These are phyloP conservation scores for Tripterygium wilfordii DNA, from an alignment of 177 flowering plant species.

Conservation along the genomic window DNA sequence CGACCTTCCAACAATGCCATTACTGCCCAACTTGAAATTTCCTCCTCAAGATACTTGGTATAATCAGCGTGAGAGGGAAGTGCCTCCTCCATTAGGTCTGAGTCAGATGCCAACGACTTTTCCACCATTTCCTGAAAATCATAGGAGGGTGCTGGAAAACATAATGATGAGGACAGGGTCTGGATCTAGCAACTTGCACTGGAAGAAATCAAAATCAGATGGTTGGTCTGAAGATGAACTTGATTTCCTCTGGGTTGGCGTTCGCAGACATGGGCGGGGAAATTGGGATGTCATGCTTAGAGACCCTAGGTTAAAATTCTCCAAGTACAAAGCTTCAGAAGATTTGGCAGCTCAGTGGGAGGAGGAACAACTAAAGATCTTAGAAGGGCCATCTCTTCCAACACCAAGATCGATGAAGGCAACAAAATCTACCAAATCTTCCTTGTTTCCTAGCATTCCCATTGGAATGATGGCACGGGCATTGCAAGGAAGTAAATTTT, in stretches of 20 bases:
- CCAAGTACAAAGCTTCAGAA: slow-evolving; percentile 53
- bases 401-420: slow-evolving; percentile 28
- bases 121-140: slow-evolving; percentile 75
- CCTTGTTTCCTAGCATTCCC: slow-evolving; percentile 56
- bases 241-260: slow-evolving; percentile 96
- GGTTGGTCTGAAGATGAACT: slow-evolving; percentile 98
- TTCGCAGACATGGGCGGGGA: slow-evolving; percentile 90
- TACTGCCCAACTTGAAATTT: slow-evolving; percentile 60
- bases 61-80: slow-evolving; percentile 46
- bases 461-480: slow-evolving; percentile 93
- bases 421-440: slow-evolving; percentile 32
- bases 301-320: slow-evolving; percentile 80
- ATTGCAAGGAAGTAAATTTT: slow-evolving; percentile 51
- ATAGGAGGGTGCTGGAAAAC: slow-evolving; percentile 86
- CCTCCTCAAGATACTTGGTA: slow-evolving; percentile 35
- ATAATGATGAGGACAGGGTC: slow-evolving; percentile 83
- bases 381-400: slow-evolving; percentile 40
- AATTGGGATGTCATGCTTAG: slow-evolving; percentile 87
- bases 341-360: slow-evolving; percentile 77
- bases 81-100: slow-evolving; percentile 46
- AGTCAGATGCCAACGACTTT: slow-evolving; percentile 48
- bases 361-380: slow-evolving; percentile 66
- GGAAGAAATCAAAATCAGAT: slow-evolving; percentile 54
- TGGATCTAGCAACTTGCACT: slow-evolving; percentile 43
- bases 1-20: slow-evolving; percentile 52